Evolutionary conservation across 331 rosid genomes (phyloP).

Genomic region (Telfairia occidentalis): DNA sequence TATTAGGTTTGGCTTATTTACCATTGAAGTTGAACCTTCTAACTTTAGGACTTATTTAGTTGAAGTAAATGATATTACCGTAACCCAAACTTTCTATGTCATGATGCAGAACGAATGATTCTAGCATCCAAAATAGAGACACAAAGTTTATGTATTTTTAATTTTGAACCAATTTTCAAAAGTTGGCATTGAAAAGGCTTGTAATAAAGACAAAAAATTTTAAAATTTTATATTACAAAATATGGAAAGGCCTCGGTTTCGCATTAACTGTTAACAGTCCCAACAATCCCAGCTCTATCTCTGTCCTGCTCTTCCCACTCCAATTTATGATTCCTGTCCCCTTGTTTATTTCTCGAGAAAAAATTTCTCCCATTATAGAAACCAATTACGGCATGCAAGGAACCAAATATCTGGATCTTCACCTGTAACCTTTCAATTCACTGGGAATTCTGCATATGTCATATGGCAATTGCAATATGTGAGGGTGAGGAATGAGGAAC

Average conservation of each 20-base stretch:
- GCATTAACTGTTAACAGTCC: neutral
- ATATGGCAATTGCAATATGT: neutral
- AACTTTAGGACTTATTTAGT: too few relatives aligned
- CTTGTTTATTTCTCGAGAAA: neutral
- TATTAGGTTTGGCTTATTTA: too few relatives aligned
- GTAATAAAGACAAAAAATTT: neutral
- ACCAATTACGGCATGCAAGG: neutral
- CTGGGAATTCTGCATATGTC: neutral
- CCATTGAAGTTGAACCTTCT: too few relatives aligned
- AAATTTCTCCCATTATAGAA: neutral
- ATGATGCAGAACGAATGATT: too few relatives aligned
- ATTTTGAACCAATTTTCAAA: neutral
- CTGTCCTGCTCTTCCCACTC: constrained; percentile 1
- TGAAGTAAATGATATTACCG: too few relatives aligned
- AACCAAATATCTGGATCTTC: neutral
- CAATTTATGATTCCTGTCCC: constrained; percentile 8
- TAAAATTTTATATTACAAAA: neutral
- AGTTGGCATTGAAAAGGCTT: neutral
- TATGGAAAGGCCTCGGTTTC: neutral
- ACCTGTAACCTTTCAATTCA: neutral
- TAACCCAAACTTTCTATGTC: too few relatives aligned
- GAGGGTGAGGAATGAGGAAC: neutral
- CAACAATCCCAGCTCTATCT: neutral
- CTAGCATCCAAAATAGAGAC: too few relatives aligned
- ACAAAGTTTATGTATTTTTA: too few relatives aligned